Evolutionary conservation across 2,329 filamentous ascomycete genomes (phyloP).

Genomic region (Xylaria sp.): DNA sequence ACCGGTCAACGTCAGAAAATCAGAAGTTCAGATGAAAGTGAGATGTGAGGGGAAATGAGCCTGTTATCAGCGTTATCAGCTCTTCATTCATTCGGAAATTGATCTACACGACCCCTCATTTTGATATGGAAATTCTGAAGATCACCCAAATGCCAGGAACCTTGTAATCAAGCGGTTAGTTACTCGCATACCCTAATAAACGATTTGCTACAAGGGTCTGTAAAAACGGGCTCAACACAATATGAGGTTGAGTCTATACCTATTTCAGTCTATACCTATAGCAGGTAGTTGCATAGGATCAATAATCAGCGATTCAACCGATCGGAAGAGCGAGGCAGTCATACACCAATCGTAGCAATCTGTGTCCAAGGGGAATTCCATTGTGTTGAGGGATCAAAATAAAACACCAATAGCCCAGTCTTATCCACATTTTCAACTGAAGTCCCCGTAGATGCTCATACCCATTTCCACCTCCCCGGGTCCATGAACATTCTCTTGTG

Average conservation of each 20-base stretch:
- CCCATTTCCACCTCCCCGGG: neutral
- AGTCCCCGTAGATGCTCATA: neutral
- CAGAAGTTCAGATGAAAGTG: too few relatives aligned
- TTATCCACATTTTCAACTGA: neutral
- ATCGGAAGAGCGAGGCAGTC: neutral
- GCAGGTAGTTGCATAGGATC: neutral
- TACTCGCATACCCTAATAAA: too few relatives aligned
- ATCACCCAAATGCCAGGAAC: too few relatives aligned
- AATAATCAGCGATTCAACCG: neutral
- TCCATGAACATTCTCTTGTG: neutral
- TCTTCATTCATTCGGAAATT: neutral
- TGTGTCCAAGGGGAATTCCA: neutral
- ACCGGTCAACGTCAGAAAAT: too few relatives aligned
- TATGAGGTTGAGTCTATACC: too few relatives aligned
- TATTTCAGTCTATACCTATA: too few relatives aligned
- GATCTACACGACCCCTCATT: neutral
- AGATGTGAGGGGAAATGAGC: too few relatives aligned
- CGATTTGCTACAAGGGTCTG: too few relatives aligned
- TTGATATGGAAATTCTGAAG: neutral
- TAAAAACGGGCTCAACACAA: too few relatives aligned
- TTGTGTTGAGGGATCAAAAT: neutral
- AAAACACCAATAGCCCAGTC: neutral
- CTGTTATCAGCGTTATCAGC: too few relatives aligned
- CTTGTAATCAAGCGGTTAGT: too few relatives aligned
- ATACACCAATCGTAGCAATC: constrained; percentile 1